A percentile compares a stretch with the other conserved stretches of the same genome.
Evolutionary conservation across 345 rosid genomes (phyloP).

Genomic region (Pseudoturritis turrita): DNA sequence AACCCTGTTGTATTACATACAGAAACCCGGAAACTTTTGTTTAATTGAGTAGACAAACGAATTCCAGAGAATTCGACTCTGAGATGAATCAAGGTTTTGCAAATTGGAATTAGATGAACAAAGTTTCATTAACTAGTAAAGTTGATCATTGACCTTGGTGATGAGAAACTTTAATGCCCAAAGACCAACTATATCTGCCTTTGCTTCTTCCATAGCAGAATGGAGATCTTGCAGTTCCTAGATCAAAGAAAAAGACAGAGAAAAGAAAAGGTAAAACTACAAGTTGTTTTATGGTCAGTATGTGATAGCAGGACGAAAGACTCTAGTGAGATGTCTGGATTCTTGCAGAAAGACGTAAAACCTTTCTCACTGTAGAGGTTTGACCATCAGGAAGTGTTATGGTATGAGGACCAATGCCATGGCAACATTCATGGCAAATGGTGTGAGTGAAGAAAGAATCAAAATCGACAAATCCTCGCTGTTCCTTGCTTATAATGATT

Average conservation of each 20-base stretch:
- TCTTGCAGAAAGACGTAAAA: conserved; percentile 25
- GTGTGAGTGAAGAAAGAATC: conserved; percentile 93
- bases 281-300: not conserved
- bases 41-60: not conserved
- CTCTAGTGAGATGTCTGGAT: not conserved
- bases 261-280: not conserved
- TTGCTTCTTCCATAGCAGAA: conserved; percentile 92
- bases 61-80: not conserved
- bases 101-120: not conserved
- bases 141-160: conserved; percentile 42
- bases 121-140: not conserved
- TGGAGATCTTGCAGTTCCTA: conserved; percentile 93
- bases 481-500: conserved; percentile 60
- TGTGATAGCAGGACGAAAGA: not conserved
- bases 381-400: conserved; percentile 86
- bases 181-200: conserved; percentile 96
- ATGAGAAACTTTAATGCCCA: conserved; percentile 91
- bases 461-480: conserved; percentile 74
- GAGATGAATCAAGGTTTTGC: not conserved
- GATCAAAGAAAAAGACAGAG: not conserved
- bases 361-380: conserved; percentile 85
- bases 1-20: conserved; percentile 39
- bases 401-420: conserved; percentile 94
- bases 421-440: conserved; percentile 94
- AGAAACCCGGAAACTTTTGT: not conserved